Percentiles rank a stretch among this genome's conserved stretches.
Evolutionary conservation across 2,329 filamentous ascomycete species (phyloP).

Genomic region (Hypoxylon sp.): DNA sequence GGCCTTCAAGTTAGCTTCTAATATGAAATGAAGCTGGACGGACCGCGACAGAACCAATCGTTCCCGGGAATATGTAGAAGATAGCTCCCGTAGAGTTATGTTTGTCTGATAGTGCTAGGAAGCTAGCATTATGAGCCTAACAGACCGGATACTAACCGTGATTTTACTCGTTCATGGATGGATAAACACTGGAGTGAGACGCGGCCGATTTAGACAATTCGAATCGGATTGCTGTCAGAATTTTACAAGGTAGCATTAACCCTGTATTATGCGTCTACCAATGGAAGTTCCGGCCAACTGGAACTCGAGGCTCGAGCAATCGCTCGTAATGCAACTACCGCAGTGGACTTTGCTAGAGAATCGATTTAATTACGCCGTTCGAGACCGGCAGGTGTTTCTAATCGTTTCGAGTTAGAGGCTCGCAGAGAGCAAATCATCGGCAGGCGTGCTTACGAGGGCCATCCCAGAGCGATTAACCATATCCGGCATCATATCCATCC

Average conservation of each 20-base stretch:
- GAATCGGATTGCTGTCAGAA: slow-evolving; percentile 25
- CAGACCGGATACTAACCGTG: neutral
- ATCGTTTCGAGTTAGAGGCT: slow-evolving; percentile 14
- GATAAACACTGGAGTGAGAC: slow-evolving; percentile 6
- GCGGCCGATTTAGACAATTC: slow-evolving; percentile 7
- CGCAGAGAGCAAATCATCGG: slow-evolving; percentile 24
- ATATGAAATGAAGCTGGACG: slow-evolving; percentile 14
- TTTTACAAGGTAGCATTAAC: slow-evolving; percentile 28
- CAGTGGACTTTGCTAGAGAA: slow-evolving; percentile 13
- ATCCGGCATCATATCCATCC: slow-evolving; percentile 21
- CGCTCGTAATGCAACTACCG: slow-evolving; percentile 37
- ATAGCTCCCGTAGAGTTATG: slow-evolving; percentile 1
- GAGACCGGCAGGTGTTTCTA: slow-evolving; percentile 12
- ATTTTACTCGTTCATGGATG: slow-evolving; percentile 3
- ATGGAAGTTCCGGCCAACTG: slow-evolving; percentile 15
- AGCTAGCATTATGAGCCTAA: neutral
- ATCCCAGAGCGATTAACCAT: slow-evolving; percentile 31
- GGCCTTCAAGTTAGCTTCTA: slow-evolving; percentile 16
- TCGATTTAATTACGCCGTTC: slow-evolving; percentile 30
- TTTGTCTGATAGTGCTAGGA: neutral
- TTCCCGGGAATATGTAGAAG: slow-evolving; percentile 2
- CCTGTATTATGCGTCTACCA: slow-evolving; percentile 8
- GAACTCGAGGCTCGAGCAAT: slow-evolving; percentile 5
- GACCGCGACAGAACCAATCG: neutral
- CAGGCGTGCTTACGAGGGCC: slow-evolving; percentile 17